These are phyloP conservation scores for Astraeus odoratus DNA, from an alignment of 768 basidiomycete genomes.

Conservation along the genomic window DNA sequence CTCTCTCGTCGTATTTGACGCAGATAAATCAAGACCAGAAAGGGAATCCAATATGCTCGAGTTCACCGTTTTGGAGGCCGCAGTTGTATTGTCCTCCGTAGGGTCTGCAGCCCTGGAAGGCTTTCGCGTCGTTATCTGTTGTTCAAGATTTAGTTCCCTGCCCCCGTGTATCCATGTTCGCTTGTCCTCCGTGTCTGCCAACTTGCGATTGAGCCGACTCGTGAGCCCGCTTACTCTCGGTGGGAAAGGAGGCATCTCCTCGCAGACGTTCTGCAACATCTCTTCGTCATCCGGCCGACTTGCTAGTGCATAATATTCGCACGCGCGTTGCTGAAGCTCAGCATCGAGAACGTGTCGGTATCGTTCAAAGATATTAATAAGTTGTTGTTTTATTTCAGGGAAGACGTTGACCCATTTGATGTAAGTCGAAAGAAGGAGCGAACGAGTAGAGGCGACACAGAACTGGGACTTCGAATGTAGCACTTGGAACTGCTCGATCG, in stretches of 20 bases:
- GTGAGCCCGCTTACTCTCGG: constrained; percentile 88
- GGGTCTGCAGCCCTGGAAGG: constrained; percentile 28
- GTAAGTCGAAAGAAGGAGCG: constrained; percentile 91
- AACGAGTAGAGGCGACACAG: constrained; percentile 86
- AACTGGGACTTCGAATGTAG: constrained; percentile 94
- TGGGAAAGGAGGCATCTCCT: constrained; percentile 99
- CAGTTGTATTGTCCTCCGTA: constrained; percentile 30
- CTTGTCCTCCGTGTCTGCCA: constrained; percentile 91
- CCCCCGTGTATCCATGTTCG: constrained; percentile 93
- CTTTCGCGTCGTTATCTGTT: constrained; percentile 54
- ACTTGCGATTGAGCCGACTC: constrained; percentile 81
- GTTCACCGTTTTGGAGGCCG: constrained; percentile 29
- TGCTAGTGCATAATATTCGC: constrained; percentile 92
- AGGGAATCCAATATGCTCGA: constrained; percentile 66
- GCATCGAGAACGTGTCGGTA: constrained; percentile 97
- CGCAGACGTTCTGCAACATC: constrained; percentile 88
- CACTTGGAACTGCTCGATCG: constrained; percentile 88
- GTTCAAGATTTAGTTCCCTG: constrained; percentile 84
- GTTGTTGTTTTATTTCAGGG: constrained; percentile 93
- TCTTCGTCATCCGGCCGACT: constrained; percentile 85
- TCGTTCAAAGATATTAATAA: constrained; percentile 91
- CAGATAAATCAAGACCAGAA: constrained; percentile 71
- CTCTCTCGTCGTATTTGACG: constrained; percentile 16
- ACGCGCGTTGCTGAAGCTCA: constrained; percentile 96
- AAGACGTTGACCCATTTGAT: constrained; percentile 99